These are phyloP conservation scores for Paramecium caudatum DNA, from an alignment of 73 alveolate genomes.

Conservation along the genomic window DNA sequence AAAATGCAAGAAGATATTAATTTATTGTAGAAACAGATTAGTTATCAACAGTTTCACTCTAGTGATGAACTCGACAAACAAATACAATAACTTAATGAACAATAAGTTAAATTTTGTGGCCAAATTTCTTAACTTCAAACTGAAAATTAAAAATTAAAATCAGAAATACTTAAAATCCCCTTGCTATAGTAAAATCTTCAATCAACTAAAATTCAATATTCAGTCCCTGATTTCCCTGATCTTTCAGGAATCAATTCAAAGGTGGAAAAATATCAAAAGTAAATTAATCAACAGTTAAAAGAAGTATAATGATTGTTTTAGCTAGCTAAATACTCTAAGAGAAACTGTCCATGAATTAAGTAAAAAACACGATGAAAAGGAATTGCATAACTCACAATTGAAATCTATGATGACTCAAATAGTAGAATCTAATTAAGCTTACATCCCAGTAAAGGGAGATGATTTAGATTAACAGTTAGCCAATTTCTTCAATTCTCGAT, in stretches of 20 bases:
- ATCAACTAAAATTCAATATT: neutral
- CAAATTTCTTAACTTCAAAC: neutral
- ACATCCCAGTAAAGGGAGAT: conserved; percentile 22
- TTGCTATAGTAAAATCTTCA: neutral
- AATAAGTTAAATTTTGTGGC: neutral
- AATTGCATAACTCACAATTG: neutral
- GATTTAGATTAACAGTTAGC: neutral
- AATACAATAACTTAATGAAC: neutral
- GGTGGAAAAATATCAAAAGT: neutral
- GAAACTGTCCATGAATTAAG: neutral
- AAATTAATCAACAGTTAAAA: neutral
- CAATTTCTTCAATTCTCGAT: neutral
- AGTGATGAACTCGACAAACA: conserved; percentile 8
- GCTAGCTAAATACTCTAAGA: conserved; percentile 12
- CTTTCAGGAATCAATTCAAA: neutral
- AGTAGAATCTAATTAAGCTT: conserved; percentile 28
- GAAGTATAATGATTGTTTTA: neutral
- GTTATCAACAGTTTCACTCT: neutral
- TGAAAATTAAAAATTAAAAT: neutral
- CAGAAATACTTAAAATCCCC: neutral
- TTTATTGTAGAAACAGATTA: neutral
- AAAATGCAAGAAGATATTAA: neutral
- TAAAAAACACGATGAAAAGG: conserved; percentile 25
- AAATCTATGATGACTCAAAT: conserved; percentile 18
- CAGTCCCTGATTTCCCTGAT: conserved; percentile 44